These are phyloP conservation scores for Chalciporus sp. DNA, from an alignment of 1,284 basidiomycete species.

Conservation along the genomic window DNA sequence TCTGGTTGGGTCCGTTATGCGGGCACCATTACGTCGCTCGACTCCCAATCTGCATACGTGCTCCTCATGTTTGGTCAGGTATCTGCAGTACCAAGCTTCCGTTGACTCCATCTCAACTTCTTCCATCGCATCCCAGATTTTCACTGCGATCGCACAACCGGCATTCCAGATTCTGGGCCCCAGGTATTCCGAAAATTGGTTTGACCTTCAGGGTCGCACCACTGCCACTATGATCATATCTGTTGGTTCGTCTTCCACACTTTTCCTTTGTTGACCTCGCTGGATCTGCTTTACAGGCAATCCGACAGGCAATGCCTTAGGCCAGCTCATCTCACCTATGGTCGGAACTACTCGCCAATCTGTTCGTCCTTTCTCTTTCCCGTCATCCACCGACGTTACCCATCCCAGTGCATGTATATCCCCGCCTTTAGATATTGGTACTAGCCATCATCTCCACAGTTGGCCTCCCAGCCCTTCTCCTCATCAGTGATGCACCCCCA, in stretches of 20 bases:
- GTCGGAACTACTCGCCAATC: slow-evolving; percentile 56
- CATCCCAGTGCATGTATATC: not conserved
- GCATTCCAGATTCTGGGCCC: slow-evolving; percentile 74
- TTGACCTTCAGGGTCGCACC: slow-evolving; percentile 69
- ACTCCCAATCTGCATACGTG: slow-evolving; percentile 55
- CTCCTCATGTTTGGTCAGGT: slow-evolving; percentile 74
- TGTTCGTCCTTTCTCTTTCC: slow-evolving; percentile 40
- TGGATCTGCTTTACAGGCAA: slow-evolving; percentile 43
- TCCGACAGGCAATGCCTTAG: slow-evolving; percentile 67
- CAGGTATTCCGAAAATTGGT: slow-evolving; percentile 80
- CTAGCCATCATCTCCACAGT: slow-evolving; percentile 70
- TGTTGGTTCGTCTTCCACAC: slow-evolving; percentile 32
- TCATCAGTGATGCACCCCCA: slow-evolving; percentile 34
- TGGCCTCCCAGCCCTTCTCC: slow-evolving; percentile 61
- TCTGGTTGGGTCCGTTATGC: slow-evolving; percentile 77
- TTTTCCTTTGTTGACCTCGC: too few relatives aligned
- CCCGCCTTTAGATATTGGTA: slow-evolving; percentile 56
- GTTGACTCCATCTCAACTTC: slow-evolving; percentile 13
- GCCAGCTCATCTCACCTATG: slow-evolving; percentile 70
- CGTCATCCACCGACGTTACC: too few relatives aligned
- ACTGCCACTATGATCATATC: slow-evolving; percentile 80
- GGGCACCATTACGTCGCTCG: slow-evolving; percentile 57
- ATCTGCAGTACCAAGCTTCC: slow-evolving; percentile 42
- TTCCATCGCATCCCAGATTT: slow-evolving; percentile 9
- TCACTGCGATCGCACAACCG: slow-evolving; percentile 61